Evolutionary conservation across 2,329 filamentous ascomycete species (phyloP), one percentile per base, ranked within the genome.

Genomic region (Monosporascus sp.): DNA sequence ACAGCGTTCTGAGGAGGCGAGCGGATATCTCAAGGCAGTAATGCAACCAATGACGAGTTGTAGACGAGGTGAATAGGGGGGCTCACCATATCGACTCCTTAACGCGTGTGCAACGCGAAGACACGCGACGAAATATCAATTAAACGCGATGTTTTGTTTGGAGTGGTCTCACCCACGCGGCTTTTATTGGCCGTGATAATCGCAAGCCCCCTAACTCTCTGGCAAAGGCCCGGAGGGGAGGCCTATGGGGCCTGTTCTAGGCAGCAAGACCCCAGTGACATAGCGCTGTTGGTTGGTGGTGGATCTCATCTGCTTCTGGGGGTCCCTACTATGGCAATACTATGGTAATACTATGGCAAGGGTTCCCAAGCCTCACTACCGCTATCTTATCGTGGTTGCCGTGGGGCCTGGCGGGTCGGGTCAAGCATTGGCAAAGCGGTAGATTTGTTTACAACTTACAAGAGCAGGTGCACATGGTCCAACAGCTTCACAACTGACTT

Each of bases 381-480:
- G 27, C 27, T 34, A 50, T 54, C 56, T 51, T 52, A 57, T 60
- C 52, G 57, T 55, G 62, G 65, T 67, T 67, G 65, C 65, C 62
- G 61, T 65, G 61, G 64, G 54, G 56, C 37, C 27, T 9, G 9
- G 27, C 27, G 24, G 24, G 52, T 47, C 54, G 55, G 55, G 60
- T 47, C 53, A 49, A 56, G 50, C 56, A 51, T 54, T 48, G 45
- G 48, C 53, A 54, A 54, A 43, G 40, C 49, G 56, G 51, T 49
- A 8, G 27, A 11, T 50, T 66, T 67, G 64, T 66, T 66, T 65
- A 66, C 64, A 61, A 48, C 49, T 34, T 17, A 20, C 27, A 43
- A 46, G 40, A 16, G 16, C 22, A 60, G 54, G 24, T 16, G 31
- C 38, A 50, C 11, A 41, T 20, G 48, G 24, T 14, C 14, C 17